Percentiles rank a stretch among this genome's conserved stretches.
Conservation (phyloP, 2,329 filamentous ascomycete species). For the Aspergillus aculeatus region DNA sequence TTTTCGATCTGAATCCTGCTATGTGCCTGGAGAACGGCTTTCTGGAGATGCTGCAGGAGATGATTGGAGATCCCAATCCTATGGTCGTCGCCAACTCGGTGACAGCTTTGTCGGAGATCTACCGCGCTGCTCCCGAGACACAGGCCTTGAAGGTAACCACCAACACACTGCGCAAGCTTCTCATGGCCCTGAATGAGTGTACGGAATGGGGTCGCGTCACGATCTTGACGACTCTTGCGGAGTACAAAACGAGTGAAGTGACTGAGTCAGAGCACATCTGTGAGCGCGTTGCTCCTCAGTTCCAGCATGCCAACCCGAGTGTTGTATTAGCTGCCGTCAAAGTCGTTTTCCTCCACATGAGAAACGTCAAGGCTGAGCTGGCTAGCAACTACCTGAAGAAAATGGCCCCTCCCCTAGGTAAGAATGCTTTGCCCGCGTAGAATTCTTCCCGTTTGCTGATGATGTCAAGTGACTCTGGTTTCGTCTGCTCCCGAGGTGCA, state of each 20-base stretch:
- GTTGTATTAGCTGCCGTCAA: slow-evolving; percentile 98
- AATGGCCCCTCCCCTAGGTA: slow-evolving; percentile 94
- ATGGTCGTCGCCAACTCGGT: slow-evolving; percentile 99
- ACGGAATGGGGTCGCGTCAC: slow-evolving; percentile 98
- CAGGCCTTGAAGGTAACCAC: slow-evolving; percentile 80
- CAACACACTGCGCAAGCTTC: slow-evolving; percentile 84
- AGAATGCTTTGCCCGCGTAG: slow-evolving; percentile 24
- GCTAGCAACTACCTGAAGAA: slow-evolving; percentile 90
- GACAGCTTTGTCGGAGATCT: slow-evolving; percentile 87
- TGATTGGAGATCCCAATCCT: slow-evolving; percentile 96
- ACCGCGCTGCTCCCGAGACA: slow-evolving; percentile 86
- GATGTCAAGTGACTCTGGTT: slow-evolving; percentile 75
- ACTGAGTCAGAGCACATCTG: slow-evolving; percentile 99
- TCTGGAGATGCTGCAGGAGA: slow-evolving; percentile 85
- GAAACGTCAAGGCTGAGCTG: slow-evolving; percentile 71
- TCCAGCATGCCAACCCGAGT: slow-evolving; percentile 96
- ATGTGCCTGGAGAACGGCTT: slow-evolving; percentile 98
- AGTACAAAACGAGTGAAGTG: slow-evolving; percentile 80
- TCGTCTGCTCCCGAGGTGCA: slow-evolving; percentile 96
- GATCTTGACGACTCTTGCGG: slow-evolving; percentile 82
- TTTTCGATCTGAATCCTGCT: slow-evolving; percentile 88
- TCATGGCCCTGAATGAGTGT: slow-evolving; percentile 95
- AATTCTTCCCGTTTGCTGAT: slow-evolving; percentile 18
- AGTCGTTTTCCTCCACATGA: slow-evolving; percentile 96
- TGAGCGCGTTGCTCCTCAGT: slow-evolving; percentile 91